Percentiles rank a stretch among this genome's conserved stretches.
phyloP scores from a whole-genome alignment of 352 stramenopile species.

The Phytophthora multivora region DNA sequence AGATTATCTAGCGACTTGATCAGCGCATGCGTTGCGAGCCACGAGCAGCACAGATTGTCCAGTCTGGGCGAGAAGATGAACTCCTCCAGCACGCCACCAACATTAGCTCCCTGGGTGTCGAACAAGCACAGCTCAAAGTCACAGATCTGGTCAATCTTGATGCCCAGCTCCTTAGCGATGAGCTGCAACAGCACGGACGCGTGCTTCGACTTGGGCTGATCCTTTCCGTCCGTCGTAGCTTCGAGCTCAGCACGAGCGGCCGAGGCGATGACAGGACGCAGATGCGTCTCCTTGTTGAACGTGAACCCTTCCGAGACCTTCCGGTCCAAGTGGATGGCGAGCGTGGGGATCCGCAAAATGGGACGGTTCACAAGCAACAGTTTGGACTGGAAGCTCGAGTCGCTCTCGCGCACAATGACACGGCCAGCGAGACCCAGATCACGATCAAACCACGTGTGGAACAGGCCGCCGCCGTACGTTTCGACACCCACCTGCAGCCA shows the following conservation, averaged over 20 bases:
- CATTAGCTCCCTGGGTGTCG: slow-evolving; percentile 93
- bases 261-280: slow-evolving; percentile 92
- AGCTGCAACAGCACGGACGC: slow-evolving; percentile 92
- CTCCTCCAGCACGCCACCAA: slow-evolving; percentile 93
- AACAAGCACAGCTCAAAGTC: slow-evolving; percentile 98
- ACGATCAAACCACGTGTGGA: slow-evolving; percentile 99
- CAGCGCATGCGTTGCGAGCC: slow-evolving; percentile 87
- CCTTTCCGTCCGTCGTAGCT: slow-evolving; percentile 58
- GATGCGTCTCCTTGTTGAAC: slow-evolving; percentile 97
- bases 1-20: slow-evolving; percentile 81
- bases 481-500: slow-evolving; percentile 87
- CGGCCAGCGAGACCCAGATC: slow-evolving; percentile 94
- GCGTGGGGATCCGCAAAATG: slow-evolving; percentile 95
- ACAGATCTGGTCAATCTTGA: slow-evolving; percentile 89
- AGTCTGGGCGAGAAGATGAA: slow-evolving; percentile 97
- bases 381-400: slow-evolving; percentile 69
- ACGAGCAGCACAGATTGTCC: slow-evolving; percentile 98
- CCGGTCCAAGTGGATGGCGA: slow-evolving; percentile 97
- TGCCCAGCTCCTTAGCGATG: slow-evolving; percentile 90
- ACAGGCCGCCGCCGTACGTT: slow-evolving; percentile 92
- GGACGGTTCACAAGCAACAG: slow-evolving; percentile 94
- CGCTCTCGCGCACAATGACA: slow-evolving; percentile 89
- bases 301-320: slow-evolving; percentile 90
- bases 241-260: slow-evolving; percentile 87
- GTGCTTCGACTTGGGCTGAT: slow-evolving; percentile 83